phyloP scores from a whole-genome alignment of 768 basidiomycete genomes.

The Trametes elegans region DNA sequence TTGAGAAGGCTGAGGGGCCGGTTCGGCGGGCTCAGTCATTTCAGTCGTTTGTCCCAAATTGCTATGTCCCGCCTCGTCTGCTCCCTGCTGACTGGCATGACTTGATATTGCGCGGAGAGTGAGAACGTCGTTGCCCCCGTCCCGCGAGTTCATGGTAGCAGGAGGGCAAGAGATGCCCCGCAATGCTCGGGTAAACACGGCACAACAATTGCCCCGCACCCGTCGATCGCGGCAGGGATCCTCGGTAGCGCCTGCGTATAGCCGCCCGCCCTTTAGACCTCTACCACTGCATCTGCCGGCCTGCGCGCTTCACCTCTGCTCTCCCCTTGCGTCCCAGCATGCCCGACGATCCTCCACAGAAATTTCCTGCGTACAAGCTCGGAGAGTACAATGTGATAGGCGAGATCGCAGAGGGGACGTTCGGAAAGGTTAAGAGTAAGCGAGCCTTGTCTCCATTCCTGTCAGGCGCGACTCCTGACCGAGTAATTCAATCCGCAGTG shows the following conservation, averaged over 20 bases:
- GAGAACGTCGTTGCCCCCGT: neutral
- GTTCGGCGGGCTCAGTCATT: neutral
- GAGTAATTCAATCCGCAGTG: constrained; percentile 48
- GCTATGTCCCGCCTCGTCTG: neutral
- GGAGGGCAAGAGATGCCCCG: neutral
- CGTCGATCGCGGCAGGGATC: constrained; percentile 8
- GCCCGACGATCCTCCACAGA: constrained; percentile 27
- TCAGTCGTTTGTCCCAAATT: neutral
- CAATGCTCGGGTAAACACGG: constrained; percentile 13
- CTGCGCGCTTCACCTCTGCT: neutral
- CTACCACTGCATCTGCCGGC: neutral
- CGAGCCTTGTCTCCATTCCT: constrained; percentile 22
- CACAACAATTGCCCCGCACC: constrained; percentile 9
- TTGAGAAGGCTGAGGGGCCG: constrained; percentile 26
- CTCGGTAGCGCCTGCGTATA: neutral
- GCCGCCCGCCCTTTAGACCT: neutral
- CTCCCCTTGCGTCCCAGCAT: constrained; percentile 18
- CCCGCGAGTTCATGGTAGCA: constrained; percentile 5
- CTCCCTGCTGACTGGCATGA: neutral
- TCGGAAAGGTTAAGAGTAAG: constrained; percentile 99
- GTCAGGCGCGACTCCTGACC: constrained; percentile 1
- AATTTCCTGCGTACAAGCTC: constrained; percentile 66
- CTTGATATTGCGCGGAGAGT: constrained; percentile 1
- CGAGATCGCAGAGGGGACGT: constrained; percentile 94
- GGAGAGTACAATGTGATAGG: constrained; percentile 88